These are phyloP conservation scores for Cladosporium sp. DNA, from an alignment of 2,329 filamentous ascomycete genomes.

Conservation along the genomic window DNA sequence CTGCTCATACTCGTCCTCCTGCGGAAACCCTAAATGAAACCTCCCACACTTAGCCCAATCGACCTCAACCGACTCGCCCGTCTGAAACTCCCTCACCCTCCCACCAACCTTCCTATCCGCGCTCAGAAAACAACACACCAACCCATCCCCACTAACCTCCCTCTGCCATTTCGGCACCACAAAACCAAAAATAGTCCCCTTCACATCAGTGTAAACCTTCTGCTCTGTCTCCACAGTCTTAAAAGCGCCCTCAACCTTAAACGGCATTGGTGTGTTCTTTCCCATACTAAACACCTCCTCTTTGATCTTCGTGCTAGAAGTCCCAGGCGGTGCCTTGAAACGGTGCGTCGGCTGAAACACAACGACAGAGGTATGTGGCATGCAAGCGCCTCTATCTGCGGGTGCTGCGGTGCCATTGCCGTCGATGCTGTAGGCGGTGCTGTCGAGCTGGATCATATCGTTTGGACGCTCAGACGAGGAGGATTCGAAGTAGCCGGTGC, in stretches of 20 bases:
- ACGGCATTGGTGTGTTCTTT: slow-evolving; percentile 38
- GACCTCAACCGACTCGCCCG: slow-evolving; percentile 29
- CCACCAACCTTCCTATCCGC: slow-evolving; percentile 33
- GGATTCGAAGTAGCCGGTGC: slow-evolving; percentile 36
- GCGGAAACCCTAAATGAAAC: slow-evolving; percentile 41
- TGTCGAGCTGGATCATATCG: slow-evolving; percentile 34
- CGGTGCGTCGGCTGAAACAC: slow-evolving; percentile 35
- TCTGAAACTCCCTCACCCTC: slow-evolving; percentile 35
- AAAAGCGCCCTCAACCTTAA: slow-evolving; percentile 35
- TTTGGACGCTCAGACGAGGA: slow-evolving; percentile 13
- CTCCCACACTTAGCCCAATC: slow-evolving; percentile 38
- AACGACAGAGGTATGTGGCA: slow-evolving; percentile 40
- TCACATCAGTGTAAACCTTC: slow-evolving; percentile 28
- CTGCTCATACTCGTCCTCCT: slow-evolving; percentile 37
- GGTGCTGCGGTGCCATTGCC: slow-evolving; percentile 28
- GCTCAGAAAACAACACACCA: slow-evolving; percentile 36
- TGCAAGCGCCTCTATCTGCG: slow-evolving; percentile 31
- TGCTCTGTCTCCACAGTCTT: slow-evolving; percentile 30
- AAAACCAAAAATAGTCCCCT: slow-evolving; percentile 39
- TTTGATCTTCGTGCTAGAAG: slow-evolving; percentile 22
- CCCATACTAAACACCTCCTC: slow-evolving; percentile 24
- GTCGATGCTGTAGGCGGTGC: slow-evolving; percentile 30
- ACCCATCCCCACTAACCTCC: slow-evolving; percentile 35
- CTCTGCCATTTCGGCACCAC: slow-evolving; percentile 37
- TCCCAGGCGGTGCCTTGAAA: slow-evolving; percentile 23